Conservation (phyloP, 2,329 filamentous ascomycete genomes). For the Microsporum audouinii region DNA sequence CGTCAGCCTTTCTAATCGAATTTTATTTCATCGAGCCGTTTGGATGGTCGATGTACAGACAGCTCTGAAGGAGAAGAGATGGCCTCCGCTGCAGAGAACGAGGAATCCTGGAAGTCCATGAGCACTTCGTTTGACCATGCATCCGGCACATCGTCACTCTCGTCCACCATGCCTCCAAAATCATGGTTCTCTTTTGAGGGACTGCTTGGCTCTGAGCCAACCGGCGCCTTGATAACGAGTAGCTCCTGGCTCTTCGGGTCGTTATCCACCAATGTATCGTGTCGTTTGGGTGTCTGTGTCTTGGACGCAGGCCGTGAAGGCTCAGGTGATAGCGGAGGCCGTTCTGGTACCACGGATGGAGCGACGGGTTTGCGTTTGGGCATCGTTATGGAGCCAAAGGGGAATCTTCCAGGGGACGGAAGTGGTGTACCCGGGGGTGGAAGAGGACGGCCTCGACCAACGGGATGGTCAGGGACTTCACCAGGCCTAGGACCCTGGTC, state of each 20-base stretch:
- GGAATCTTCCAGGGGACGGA: constrained; percentile 53
- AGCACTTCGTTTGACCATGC: constrained; percentile 2
- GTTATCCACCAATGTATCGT: constrained; percentile 24
- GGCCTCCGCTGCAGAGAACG: neutral
- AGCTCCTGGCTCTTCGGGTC: constrained; percentile 40
- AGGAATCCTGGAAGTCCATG: neutral
- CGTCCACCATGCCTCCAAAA: neutral
- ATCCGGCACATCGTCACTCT: neutral
- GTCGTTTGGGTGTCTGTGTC: constrained; percentile 42
- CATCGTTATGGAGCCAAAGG: constrained; percentile 43
- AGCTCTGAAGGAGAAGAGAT: neutral
- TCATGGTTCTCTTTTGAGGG: constrained; percentile 2
- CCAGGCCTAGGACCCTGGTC: constrained; percentile 29
- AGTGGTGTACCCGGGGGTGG: constrained; percentile 71
- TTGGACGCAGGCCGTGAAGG: constrained; percentile 30
- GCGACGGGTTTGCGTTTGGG: constrained; percentile 56
- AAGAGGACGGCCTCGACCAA: constrained; percentile 70
- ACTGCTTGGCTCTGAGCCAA: constrained; percentile 39
- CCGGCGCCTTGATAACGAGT: constrained; percentile 54
- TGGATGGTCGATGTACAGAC: neutral
- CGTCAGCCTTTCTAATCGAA: neutral
- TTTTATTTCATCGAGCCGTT: neutral
- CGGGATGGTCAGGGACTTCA: constrained; percentile 51
- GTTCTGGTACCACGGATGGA: constrained; percentile 29
- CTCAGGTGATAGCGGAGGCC: constrained; percentile 19